phyloP scores from a whole-genome alignment of 345 rosid genomes.

The Triadica sebifera region DNA sequence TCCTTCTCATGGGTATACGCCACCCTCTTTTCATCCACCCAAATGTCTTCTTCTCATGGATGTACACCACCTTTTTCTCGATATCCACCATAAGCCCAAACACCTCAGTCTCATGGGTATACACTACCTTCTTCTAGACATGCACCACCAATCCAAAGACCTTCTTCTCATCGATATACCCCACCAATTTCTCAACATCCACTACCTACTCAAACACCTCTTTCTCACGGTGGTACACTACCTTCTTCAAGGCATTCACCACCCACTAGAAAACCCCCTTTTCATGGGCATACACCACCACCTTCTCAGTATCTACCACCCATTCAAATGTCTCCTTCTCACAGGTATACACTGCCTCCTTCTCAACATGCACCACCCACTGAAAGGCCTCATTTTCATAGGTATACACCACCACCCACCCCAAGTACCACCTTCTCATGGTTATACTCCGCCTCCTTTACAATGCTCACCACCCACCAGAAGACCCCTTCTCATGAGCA shows the following conservation, averaged over 20 bases:
- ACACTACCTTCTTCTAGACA: background rate
- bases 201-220: background rate
- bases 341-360: background rate
- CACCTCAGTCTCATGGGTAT: background rate
- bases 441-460: no score
- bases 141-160: background rate
- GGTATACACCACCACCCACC: background rate
- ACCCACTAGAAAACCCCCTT: no score
- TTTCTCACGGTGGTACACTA: background rate
- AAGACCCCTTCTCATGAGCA: background rate
- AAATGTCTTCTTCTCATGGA: constrained; percentile 10
- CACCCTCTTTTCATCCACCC: background rate
- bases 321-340: background rate
- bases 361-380: background rate
- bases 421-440: background rate
- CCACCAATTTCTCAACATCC: background rate
- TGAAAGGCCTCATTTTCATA: no score
- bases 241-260: background rate
- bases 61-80: background rate
- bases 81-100: background rate
- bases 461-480: no score
- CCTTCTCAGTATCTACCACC: background rate
- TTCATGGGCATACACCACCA: background rate
- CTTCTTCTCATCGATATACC: no score
- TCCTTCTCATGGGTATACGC: background rate